Conservation (phyloP, 1,139 yeast genomes). For the Citeromyces hawaiiensis region DNA sequence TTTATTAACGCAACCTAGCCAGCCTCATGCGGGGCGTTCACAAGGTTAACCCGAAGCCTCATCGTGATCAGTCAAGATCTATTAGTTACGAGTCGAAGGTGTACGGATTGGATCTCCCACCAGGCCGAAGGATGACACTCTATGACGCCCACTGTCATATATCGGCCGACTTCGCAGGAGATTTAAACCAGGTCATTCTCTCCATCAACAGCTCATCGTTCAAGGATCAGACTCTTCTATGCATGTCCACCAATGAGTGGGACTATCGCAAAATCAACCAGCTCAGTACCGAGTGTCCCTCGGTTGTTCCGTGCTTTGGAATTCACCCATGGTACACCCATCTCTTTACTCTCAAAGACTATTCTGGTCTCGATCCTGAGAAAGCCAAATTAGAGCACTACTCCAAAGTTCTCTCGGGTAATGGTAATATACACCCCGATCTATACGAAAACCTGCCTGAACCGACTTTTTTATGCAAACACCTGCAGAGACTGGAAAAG, state of each 20-base stretch:
- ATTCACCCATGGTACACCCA: constrained; percentile 90
- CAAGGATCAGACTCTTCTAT: constrained; percentile 8
- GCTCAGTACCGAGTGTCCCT: constrained; percentile 17
- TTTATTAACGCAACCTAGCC: too few species aligned
- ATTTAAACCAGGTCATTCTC: constrained; percentile 3
- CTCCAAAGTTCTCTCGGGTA: constrained; percentile 28
- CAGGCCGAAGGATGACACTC: constrained; percentile 6
- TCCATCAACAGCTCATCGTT: constrained; percentile 1
- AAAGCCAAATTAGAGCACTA: constrained; percentile 39
- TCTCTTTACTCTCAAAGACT: constrained; percentile 26
- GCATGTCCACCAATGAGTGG: constrained; percentile 45
- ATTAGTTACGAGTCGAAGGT: too few species aligned
- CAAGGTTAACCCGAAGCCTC: too few species aligned
- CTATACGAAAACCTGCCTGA: constrained; percentile 42
- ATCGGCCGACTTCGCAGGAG: constrained; percentile 12
- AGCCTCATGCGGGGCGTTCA: too few species aligned
- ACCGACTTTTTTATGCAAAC: constrained; percentile 34
- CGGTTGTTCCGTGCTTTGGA: constrained; percentile 57
- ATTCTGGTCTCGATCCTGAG: constrained; percentile 9
- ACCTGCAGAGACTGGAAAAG: constrained; percentile 17
- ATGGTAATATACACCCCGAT: constrained; percentile 19
- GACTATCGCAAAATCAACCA: constrained; percentile 27
- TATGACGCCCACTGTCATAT: constrained; percentile 62
- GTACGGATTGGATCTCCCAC: too few species aligned
- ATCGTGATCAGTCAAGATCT: too few species aligned